These are phyloP conservation scores for Xylaria sp. DNA, from an alignment of 2,329 filamentous ascomycete species.

Conservation along the genomic window DNA sequence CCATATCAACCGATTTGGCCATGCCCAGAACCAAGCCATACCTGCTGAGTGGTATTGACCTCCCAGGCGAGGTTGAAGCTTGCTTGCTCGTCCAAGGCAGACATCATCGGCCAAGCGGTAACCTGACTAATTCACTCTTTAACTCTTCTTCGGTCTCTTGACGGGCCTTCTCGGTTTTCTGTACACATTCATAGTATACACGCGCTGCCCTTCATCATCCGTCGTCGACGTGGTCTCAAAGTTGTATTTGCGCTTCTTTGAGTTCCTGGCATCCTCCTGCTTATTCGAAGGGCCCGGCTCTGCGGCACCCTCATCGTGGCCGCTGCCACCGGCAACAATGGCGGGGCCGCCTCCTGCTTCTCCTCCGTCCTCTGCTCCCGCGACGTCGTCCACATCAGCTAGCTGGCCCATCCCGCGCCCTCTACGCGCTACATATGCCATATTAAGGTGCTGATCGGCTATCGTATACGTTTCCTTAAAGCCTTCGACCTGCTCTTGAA, in stretches of 20 bases:
- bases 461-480: accelerated
- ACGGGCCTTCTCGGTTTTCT: neutral
- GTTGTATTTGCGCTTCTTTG: constrained; percentile 3
- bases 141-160: neutral
- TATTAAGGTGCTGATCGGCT: neutral
- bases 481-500: neutral
- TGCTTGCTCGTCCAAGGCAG: neutral
- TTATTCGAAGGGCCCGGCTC: neutral
- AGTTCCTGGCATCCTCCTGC: neutral
- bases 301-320: neutral
- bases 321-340: neutral
- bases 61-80: too few species aligned
- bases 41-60: neutral
- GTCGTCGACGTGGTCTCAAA: neutral
- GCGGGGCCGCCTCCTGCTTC: neutral
- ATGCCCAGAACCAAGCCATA: neutral
- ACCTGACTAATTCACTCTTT: neutral
- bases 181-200: neutral
- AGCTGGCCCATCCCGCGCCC: neutral
- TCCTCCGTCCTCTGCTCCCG: neutral
- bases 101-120: neutral
- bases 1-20: neutral
- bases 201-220: neutral
- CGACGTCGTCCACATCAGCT: neutral
- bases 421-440: neutral